Base-by-base conservation (phyloP, 2,329 filamentous ascomycete species). In the Alternaria incomplexa region DNA sequence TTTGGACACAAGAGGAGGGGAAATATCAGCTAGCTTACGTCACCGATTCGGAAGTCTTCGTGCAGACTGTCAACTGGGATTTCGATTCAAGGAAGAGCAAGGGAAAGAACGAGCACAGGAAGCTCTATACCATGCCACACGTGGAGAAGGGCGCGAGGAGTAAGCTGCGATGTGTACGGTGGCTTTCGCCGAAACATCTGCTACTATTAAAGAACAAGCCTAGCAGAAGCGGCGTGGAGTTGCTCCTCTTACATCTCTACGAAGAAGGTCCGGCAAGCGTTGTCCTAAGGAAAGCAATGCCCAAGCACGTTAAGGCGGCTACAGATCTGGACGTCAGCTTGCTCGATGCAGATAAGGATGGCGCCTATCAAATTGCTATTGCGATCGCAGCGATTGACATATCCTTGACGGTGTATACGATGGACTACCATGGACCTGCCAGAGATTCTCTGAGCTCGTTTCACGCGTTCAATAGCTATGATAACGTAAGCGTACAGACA, bases 381-480 rank as follows among this genome's bases (percentile, higher is more conserved):
- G 94, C 93, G 7, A 88, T 96, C 13, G 91, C 92, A 3, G 91
- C 90, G 9, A 91, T 91, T 71, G 92, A 96, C 77, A 89, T 89
- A 63, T 93, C 92, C 11, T 90, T 97, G 67, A 88, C 88, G 6
- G 82, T 97, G 26, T 91, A 90, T 79, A 94, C 92, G 0, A 82
- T 97, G 61, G 91, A 96, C 67, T 91, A 93, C 75, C 77, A 91
- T 72, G 79, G 82, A 7, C 73, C 75, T 4, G 79, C 78, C 3
- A 75, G 72, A 28, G 82, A 81, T 63, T 82, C 79, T 3, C 82
- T 85, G 68, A 81, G 83, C 44, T 78, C 80, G 8, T 82, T 89
- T 73, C 79, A 80, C 45, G 74, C 77, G 8, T 88, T 85, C 71
- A 82, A 83, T 10, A 84, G 82, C 17, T 80, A 89, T 12, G 80